These are phyloP conservation scores for Elsinoe australis DNA, from an alignment of 2,329 filamentous ascomycete genomes.

Conservation along the genomic window DNA sequence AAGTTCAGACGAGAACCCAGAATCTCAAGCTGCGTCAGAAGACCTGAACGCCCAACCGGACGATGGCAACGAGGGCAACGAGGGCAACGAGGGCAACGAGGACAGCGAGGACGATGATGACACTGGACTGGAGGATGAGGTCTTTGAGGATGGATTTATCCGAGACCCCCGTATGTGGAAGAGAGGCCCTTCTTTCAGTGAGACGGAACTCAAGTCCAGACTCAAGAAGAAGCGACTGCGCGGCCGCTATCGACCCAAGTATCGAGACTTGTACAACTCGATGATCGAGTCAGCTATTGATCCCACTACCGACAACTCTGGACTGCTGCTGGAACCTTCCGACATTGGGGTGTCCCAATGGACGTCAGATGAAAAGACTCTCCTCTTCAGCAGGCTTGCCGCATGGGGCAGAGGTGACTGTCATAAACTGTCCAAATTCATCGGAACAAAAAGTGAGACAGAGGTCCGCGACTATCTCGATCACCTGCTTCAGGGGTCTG, in stretches of 20 bases:
- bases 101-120: background rate
- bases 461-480: constrained; percentile 66
- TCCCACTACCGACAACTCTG: background rate
- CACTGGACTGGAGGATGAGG: background rate
- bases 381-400: constrained; percentile 59
- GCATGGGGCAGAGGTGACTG: constrained; percentile 58
- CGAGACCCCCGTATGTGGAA: background rate
- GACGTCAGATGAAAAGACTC: constrained; percentile 61
- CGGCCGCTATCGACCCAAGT: constrained; percentile 25
- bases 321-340: constrained; percentile 26
- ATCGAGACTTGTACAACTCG: constrained; percentile 47
- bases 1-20: background rate
- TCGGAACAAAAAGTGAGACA: constrained; percentile 64
- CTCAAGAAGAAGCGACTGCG: background rate
- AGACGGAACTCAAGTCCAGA: background rate
- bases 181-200: background rate
- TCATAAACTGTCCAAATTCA: constrained; percentile 51
- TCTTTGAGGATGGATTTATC: background rate
- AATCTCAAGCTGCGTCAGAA: no score
- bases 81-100: background rate
- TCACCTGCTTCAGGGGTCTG: constrained; percentile 48
- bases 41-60: no score
- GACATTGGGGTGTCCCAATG: constrained; percentile 66
- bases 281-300: constrained; percentile 46
- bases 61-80: background rate